phyloP scores from a whole-genome alignment of 2,329 filamentous ascomycete species.

The Talaromyces funiculosus region DNA sequence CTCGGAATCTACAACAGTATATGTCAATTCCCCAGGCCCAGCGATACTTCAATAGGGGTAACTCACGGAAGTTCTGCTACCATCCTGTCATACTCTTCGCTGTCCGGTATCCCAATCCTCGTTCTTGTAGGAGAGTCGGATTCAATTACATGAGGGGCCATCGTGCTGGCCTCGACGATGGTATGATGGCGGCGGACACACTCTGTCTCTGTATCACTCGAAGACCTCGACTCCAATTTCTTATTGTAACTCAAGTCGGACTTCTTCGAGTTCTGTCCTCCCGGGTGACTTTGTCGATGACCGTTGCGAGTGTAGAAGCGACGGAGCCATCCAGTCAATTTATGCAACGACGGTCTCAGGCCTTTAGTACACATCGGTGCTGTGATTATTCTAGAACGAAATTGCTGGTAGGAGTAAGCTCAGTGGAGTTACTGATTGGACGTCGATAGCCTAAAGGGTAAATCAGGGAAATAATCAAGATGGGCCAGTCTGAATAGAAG shows the following conservation, averaged over 20 bases:
- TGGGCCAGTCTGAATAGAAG: not conserved
- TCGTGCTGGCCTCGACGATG: not conserved
- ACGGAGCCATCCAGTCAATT: slow-evolving; percentile 10
- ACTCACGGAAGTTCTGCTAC: slow-evolving; percentile 14
- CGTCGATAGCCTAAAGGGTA: not conserved
- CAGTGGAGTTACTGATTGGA: not conserved
- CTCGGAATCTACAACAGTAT: slow-evolving; percentile 8
- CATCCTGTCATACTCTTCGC: slow-evolving; percentile 15
- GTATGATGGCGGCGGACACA: not conserved
- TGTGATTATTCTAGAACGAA: not conserved
- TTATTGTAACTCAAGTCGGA: not conserved
- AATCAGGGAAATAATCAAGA: not conserved
- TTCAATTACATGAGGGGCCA: not conserved
- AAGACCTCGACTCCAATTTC: slow-evolving; percentile 6
- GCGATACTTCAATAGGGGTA: not conserved
- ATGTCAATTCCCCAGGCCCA: not conserved
- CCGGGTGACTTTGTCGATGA: not conserved
- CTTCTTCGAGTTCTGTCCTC: not conserved
- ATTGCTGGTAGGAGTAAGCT: not conserved
- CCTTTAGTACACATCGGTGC: slow-evolving; percentile 3
- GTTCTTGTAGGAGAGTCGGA: not conserved
- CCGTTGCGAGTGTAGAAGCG: not conserved
- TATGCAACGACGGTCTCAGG: slow-evolving; percentile 5
- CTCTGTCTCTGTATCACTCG: slow-evolving; percentile 4
- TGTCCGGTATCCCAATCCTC: slow-evolving; percentile 4